Percentiles rank a stretch among this genome's conserved stretches.
Conservation (phyloP, 352 stramenopile genomes). For the Pythium brassicae region DNA sequence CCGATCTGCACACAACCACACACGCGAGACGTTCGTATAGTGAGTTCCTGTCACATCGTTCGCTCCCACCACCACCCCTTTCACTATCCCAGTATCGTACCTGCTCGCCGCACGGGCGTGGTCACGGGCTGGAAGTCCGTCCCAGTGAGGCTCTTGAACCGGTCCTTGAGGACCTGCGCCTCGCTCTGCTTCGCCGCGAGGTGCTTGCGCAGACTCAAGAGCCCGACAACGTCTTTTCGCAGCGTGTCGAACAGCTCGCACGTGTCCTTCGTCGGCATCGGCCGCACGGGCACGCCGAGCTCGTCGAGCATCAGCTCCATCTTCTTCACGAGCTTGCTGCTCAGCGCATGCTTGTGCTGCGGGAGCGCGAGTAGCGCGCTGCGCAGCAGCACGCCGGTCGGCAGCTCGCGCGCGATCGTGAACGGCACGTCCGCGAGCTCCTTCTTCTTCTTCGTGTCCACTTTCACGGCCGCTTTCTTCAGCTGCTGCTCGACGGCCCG, state of each 20-base stretch:
- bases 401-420: slow-evolving; percentile 47
- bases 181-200: slow-evolving; percentile 57
- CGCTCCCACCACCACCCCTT: neutral
- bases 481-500: slow-evolving; percentile 56
- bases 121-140: slow-evolving; percentile 44
- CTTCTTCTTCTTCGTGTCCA: slow-evolving; percentile 72
- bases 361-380: slow-evolving; percentile 48
- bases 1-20: slow-evolving; percentile 18
- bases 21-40: too few relatives aligned
- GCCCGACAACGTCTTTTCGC: slow-evolving; percentile 47
- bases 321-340: slow-evolving; percentile 63
- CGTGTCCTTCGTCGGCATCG: slow-evolving; percentile 66
- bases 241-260: slow-evolving; percentile 61
- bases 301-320: slow-evolving; percentile 63
- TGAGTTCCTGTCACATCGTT: too few relatives aligned
- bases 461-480: slow-evolving; percentile 57
- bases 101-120: slow-evolving; percentile 28
- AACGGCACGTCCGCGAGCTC: slow-evolving; percentile 57
- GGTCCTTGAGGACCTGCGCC: slow-evolving; percentile 37
- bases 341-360: slow-evolving; percentile 45
- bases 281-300: slow-evolving; percentile 50
- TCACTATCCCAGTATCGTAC: slow-evolving; percentile 14
- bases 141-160: slow-evolving; percentile 51
- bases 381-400: slow-evolving; percentile 51
- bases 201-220: slow-evolving; percentile 58